Evolutionary conservation across 2,329 filamentous ascomycete species (phyloP), one percentile per base, ranked within the genome.

Genomic region (Setomelanomma holmii): DNA sequence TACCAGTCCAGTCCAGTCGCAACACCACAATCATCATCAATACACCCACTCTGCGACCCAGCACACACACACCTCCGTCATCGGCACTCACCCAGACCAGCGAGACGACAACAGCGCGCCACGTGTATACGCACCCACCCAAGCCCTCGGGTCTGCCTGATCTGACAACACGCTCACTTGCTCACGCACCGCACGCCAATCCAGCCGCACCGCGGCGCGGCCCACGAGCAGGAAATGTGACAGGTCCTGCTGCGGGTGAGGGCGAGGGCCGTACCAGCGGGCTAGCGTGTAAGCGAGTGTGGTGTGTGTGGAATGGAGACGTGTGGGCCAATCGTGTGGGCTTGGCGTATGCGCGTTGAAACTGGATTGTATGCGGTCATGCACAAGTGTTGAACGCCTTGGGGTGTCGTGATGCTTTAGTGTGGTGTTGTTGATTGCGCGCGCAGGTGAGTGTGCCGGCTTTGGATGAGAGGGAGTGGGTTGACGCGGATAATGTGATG

Each of bases 271-370:
- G 64, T 65, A 53, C 45, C 58, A 62, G 59, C 46, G 56, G 58
- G 62, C 63, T 57, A 64, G 56, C 58, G 52, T 58, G 56, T 71
- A 70, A 70, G 68, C 67, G 66, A 69, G 55, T 53, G 58, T 53
- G 58, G 46, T 64, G 48, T 64, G 55, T 45, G 49, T 53, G 53
- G 59, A 55, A 64, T 60, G 53, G 61, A n/a, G 44, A 48, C 44
- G 4, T 24, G 41, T 4, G 23, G 48, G 58, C 71, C 71, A 71
- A 70, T 70, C 53, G 58, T 59, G 46, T 23, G n/a, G 34, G 42
- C 70, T 72, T 72, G 69, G 68, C 69, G 55, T 49, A 45, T 63
- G 60, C 55, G 58, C 53, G 52, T 63, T 69, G 70, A 73, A 72
- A 73, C 71, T 44, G 46, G 45, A 40, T 48, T 44, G 53, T 49